phyloP scores from a whole-genome alignment of 139 green algal genomes.

The Pedinophyceae sp. region DNA sequence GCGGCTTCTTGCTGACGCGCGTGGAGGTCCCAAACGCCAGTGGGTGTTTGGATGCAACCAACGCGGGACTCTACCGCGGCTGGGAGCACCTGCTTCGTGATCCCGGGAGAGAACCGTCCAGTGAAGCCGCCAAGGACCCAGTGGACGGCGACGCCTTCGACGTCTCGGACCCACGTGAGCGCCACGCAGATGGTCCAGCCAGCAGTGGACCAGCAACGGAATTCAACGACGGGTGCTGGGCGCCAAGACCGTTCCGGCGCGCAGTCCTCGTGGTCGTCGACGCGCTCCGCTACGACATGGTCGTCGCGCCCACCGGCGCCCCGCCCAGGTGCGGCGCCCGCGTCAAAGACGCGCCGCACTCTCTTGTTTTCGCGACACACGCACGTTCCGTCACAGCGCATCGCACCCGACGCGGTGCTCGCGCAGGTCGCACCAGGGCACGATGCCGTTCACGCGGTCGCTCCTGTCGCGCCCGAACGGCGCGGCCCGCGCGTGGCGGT shows the following conservation, averaged over 20 bases:
- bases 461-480: background rate
- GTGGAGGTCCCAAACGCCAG: conserved; percentile 43
- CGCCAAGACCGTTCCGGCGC: conserved; percentile 15
- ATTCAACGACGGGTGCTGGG: conserved; percentile 8
- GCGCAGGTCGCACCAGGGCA: background rate
- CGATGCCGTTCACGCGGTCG: background rate
- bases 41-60: conserved; percentile 1
- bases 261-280: conserved; percentile 61
- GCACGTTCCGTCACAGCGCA: conserved; percentile 1
- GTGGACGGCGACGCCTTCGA: background rate
- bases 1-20: conserved; percentile 65
- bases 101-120: background rate
- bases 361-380: background rate
- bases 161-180: background rate
- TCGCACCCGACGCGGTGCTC: background rate
- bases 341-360: conserved; percentile 15
- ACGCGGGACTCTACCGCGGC: background rate
- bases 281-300: conserved; percentile 54
- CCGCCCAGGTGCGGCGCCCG: conserved; percentile 7
- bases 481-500: conserved; percentile 14
- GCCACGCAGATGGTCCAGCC: background rate
- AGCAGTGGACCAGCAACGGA: background rate
- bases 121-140: conserved; percentile 1
- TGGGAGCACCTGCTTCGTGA: conserved; percentile 4
- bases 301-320: conserved; percentile 1